phyloP scores from a whole-genome alignment of 2,329 filamentous ascomycete genomes.

The Onygenales sp. region DNA sequence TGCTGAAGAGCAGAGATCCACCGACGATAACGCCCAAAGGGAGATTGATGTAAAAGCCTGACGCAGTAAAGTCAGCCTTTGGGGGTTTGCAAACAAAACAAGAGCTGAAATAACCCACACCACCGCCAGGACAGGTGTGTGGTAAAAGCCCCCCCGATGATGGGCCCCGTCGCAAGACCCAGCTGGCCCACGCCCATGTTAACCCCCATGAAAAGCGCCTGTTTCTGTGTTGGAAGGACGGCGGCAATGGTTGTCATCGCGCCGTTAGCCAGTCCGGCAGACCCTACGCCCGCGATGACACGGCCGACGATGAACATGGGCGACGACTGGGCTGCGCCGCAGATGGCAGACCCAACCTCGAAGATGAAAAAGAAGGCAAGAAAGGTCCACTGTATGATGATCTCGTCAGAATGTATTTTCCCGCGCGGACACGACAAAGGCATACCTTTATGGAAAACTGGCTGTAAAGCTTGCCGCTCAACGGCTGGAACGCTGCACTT shows the following conservation, averaged over 20 bases:
- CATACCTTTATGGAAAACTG: constrained; percentile 15
- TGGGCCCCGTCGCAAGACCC: constrained; percentile 28
- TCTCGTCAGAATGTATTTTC: constrained; percentile 1
- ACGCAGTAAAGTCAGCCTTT: background rate
- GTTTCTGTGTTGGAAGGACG: constrained; percentile 11
- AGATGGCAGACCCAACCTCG: constrained; percentile 19
- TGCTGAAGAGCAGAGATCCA: constrained; percentile 17
- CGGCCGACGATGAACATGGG: constrained; percentile 21
- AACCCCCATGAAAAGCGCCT: constrained; percentile 12
- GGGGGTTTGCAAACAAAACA: background rate
- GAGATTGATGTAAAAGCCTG: constrained; percentile 31
- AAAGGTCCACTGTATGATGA: constrained; percentile 20
- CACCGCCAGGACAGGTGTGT: constrained; percentile 31
- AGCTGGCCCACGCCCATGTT: constrained; percentile 18
- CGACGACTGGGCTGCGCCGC: constrained; percentile 16
- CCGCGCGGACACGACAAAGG: background rate
- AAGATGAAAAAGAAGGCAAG: constrained; percentile 23
- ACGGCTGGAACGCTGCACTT: constrained; percentile 17
- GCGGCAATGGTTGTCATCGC: constrained; percentile 14
- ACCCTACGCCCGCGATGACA: constrained; percentile 16
- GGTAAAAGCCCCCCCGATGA: constrained; percentile 36
- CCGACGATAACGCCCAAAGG: constrained; percentile 23
- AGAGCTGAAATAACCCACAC: constrained; percentile 20
- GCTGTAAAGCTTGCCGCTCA: constrained; percentile 19
- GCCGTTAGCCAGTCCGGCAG: constrained; percentile 16